A percentile compares a stretch with the other conserved stretches of the same genome.
Conservation (phyloP, 1,284 basidiomycete species). For the Tilletiopsis washingtonensis region DNA sequence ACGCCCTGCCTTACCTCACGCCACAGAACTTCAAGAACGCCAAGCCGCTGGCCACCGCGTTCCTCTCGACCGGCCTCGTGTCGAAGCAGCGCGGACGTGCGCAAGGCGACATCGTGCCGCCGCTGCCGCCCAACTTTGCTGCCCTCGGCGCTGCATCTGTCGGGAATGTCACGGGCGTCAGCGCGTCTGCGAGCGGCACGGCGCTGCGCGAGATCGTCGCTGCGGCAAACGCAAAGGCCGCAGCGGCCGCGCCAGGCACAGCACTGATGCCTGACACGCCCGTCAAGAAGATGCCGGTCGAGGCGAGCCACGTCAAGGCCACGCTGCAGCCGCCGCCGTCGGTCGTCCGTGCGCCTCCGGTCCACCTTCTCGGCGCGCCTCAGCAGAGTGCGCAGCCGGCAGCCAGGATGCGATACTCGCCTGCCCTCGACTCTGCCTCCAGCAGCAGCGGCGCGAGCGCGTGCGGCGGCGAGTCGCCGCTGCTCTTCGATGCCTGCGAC, state of each 20-base stretch:
- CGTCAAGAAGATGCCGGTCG: slow-evolving; percentile 24
- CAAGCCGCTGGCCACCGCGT: slow-evolving; percentile 49
- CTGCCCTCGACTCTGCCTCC: neutral
- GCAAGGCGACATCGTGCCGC: slow-evolving; percentile 17
- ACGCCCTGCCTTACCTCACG: slow-evolving; percentile 24
- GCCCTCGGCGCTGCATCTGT: no score
- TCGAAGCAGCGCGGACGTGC: slow-evolving; percentile 35
- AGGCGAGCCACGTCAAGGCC: neutral
- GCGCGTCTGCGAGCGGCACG: slow-evolving; percentile 8
- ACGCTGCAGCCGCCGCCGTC: neutral
- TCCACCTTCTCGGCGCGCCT: no score
- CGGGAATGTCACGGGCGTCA: no score
- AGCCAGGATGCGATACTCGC: slow-evolving; percentile 1
- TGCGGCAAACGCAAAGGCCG: slow-evolving; percentile 30
- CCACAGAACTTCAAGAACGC: slow-evolving; percentile 50
- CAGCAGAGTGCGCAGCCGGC: no score
- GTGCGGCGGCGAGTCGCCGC: slow-evolving; percentile 16
- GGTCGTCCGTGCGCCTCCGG: neutral
- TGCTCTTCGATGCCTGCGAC: slow-evolving; percentile 21
- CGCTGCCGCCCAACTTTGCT: slow-evolving; percentile 20
- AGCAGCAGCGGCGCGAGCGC: slow-evolving; percentile 3
- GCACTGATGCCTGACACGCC: slow-evolving; percentile 49
- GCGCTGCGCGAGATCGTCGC: slow-evolving; percentile 43
- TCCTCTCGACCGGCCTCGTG: slow-evolving; percentile 49
- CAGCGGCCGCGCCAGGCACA: slow-evolving; percentile 7